Conservation (phyloP, 352 stramenopile genomes). For the Phytophthora citrophthora region DNA sequence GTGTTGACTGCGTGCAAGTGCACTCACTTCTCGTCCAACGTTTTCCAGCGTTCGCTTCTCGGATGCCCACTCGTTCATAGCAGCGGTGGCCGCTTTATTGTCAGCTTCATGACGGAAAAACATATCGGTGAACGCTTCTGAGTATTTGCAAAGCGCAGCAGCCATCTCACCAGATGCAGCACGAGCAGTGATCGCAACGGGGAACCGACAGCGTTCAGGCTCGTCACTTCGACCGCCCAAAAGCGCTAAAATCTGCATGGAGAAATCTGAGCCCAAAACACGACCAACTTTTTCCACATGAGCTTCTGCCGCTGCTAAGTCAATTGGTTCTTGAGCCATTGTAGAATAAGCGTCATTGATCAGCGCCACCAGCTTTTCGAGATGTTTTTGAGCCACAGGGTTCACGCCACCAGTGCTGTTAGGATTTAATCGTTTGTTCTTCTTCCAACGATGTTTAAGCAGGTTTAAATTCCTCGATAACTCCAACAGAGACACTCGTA, state of each 20-base stretch:
- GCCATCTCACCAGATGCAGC: conserved; percentile 42
- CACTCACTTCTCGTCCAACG: conserved; percentile 45
- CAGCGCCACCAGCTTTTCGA: conserved; percentile 71
- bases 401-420: conserved; percentile 44
- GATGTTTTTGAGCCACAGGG: conserved; percentile 61
- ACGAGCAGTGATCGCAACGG: conserved; percentile 32
- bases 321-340: conserved; percentile 63
- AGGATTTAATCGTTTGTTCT: conserved; percentile 47
- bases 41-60: conserved; percentile 55
- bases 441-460: conserved; percentile 67
- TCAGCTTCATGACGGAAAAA: conserved; percentile 42
- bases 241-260: conserved; percentile 62
- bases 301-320: conserved; percentile 43
- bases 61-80: conserved; percentile 34
- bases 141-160: conserved; percentile 52
- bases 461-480: conserved; percentile 75
- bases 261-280: conserved; percentile 69
- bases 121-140: conserved; percentile 63
- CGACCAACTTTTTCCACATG: conserved; percentile 67
- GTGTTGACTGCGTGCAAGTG: conserved; percentile 53
- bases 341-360: conserved; percentile 77
- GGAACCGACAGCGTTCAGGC: conserved; percentile 38
- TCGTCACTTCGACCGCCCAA: conserved; percentile 45
- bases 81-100: conserved; percentile 28
- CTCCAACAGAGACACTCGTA: conserved; percentile 77